Conservation (phyloP, 1,139 yeast species). For the Martiniozyma asiatica region DNA sequence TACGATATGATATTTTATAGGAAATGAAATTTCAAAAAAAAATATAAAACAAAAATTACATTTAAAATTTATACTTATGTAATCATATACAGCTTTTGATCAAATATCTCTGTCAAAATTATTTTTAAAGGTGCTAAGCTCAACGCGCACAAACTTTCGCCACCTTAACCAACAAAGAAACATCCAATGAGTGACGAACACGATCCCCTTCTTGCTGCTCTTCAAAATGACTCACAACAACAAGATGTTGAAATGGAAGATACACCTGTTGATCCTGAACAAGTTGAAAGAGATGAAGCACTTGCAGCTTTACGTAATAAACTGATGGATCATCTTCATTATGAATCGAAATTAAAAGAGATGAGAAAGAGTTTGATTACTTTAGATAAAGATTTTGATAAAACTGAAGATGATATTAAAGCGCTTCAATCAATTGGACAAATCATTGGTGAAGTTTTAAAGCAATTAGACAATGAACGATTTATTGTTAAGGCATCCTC, state of each 20-base stretch:
- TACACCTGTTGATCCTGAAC: conserved; percentile 28
- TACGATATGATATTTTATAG: too few species aligned
- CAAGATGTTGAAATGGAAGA: conserved; percentile 6
- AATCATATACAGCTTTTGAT: too few species aligned
- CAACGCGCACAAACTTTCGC: too few species aligned
- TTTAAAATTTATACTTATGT: too few species aligned
- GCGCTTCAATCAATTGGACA: conserved; percentile 98
- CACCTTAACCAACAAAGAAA: too few species aligned
- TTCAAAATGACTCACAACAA: conserved; percentile 31
- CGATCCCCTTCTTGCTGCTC: conserved; percentile 66
- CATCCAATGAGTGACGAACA: conserved; percentile 59
- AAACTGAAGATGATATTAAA: conserved; percentile 93
- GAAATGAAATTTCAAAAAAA: too few species aligned
- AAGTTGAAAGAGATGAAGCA: conserved; percentile 73
- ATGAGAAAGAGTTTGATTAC: conserved; percentile 75
- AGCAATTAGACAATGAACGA: conserved; percentile 89
- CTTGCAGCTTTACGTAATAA: conserved; percentile 72
- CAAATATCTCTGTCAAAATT: too few species aligned
- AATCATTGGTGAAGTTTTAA: conserved; percentile 92
- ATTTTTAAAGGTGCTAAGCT: too few species aligned
- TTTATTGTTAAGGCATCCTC: conserved; percentile 94
- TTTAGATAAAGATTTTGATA: conserved; percentile 73
- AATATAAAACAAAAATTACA: too few species aligned
- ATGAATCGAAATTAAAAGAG: conserved; percentile 86
- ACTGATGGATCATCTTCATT: conserved; percentile 83